Conservation (phyloP, 176 grass and related monocot species). For the Triticum monococcum region DNA sequence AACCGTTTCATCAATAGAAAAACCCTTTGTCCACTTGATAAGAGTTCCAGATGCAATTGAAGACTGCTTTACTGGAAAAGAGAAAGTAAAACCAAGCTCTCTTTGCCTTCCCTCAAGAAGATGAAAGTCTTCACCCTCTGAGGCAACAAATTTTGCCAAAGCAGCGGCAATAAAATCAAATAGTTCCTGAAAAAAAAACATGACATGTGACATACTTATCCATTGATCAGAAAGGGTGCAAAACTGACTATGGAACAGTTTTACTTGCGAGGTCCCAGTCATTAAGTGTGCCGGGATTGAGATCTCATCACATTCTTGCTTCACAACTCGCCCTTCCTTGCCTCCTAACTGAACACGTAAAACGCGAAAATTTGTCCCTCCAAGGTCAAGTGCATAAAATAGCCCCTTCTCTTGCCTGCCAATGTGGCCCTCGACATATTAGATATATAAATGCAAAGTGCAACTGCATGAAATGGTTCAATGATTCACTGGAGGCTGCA, state of each 20-base stretch:
- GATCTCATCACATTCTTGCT: slow-evolving; percentile 60
- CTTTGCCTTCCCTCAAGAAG: slow-evolving; percentile 67
- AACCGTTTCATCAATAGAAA: slow-evolving; percentile 68
- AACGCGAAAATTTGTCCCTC: slow-evolving; percentile 83
- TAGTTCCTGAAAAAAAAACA: slow-evolving; percentile 57
- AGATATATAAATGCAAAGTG: slow-evolving; percentile 6
- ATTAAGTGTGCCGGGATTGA: slow-evolving; percentile 76
- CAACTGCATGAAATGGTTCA: neutral
- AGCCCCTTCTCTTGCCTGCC: slow-evolving; percentile 60
- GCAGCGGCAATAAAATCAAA: slow-evolving; percentile 76
- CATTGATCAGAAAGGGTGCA: neutral
- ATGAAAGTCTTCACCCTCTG: slow-evolving; percentile 64
- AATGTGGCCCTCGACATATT: neutral
- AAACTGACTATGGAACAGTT: neutral
- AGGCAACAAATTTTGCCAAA: slow-evolving; percentile 67
- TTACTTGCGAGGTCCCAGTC: slow-evolving; percentile 64
- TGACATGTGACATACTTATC: neutral
- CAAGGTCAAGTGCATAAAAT: slow-evolving; percentile 88
- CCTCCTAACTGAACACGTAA: slow-evolving; percentile 71
- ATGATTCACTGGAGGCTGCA: neutral
- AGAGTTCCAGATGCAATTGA: slow-evolving; percentile 76
- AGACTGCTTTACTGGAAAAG: slow-evolving; percentile 80
- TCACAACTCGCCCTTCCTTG: slow-evolving; percentile 57
- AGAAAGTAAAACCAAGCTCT: slow-evolving; percentile 89
- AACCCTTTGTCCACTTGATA: slow-evolving; percentile 91